Evolutionary conservation across 108 stramenopile species (phyloP).

Genomic region (Skeletonema menzelii): DNA sequence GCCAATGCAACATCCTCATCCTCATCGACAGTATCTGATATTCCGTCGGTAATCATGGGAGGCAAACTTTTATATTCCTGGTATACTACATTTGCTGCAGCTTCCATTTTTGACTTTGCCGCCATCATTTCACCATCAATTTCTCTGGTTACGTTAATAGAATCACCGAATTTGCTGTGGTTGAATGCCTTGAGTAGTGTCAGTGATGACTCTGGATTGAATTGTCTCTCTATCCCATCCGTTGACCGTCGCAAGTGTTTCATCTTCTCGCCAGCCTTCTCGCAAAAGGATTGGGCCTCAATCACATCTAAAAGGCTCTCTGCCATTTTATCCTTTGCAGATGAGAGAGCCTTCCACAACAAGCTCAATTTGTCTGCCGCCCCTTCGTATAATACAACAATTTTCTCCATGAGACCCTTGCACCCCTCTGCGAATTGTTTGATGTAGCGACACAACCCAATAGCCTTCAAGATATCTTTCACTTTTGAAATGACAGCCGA

Average conservation of each 20-base stretch:
- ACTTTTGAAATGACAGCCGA: constrained; percentile 20
- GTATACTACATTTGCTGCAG: constrained; percentile 30
- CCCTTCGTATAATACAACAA: constrained; percentile 45
- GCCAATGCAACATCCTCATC: background rate
- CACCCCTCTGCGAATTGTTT: constrained; percentile 45
- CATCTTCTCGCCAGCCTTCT: constrained; percentile 43
- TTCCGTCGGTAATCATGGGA: constrained; percentile 40
- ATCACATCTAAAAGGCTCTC: constrained; percentile 43
- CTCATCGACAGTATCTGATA: constrained; percentile 14
- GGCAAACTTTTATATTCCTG: constrained; percentile 48
- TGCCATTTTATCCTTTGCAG: constrained; percentile 59
- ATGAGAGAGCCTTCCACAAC: constrained; percentile 52
- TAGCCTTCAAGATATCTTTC: constrained; percentile 41
- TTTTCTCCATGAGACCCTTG: constrained; percentile 35
- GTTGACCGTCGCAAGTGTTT: constrained; percentile 15
- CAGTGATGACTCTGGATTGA: constrained; percentile 24
- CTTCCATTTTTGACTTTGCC: constrained; percentile 33
- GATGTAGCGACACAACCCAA: constrained; percentile 24
- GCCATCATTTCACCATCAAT: constrained; percentile 50
- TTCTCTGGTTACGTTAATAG: constrained; percentile 39
- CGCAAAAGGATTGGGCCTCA: constrained; percentile 30
- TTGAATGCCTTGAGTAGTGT: constrained; percentile 22
- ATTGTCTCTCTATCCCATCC: constrained; percentile 12
- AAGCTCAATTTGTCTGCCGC: constrained; percentile 43
- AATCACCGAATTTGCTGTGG: constrained; percentile 25